These are phyloP conservation scores for Trichoderma sp. DNA, from an alignment of 2,329 filamentous ascomycete species.

Conservation along the genomic window DNA sequence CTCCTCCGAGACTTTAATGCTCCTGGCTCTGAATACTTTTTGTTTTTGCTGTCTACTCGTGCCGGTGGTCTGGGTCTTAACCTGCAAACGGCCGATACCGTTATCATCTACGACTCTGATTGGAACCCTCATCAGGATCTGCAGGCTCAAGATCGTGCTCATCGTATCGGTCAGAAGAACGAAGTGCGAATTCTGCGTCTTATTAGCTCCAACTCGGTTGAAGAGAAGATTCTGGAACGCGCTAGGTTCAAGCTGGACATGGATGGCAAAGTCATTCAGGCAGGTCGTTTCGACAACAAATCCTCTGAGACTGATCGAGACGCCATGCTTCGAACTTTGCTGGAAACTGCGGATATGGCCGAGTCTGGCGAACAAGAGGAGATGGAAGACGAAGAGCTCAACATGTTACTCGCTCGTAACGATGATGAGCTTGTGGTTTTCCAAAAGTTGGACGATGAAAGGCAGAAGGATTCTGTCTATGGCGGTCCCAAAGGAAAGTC, in stretches of 20 bases:
- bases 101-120: conserved; percentile 99
- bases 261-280: conserved; percentile 99
- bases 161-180: conserved; percentile 99
- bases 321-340: conserved; percentile 88
- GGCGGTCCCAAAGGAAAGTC: conserved; percentile 69
- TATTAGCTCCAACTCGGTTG: conserved; percentile 95
- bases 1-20: conserved; percentile 87
- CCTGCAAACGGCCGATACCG: conserved; percentile 94
- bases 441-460: conserved; percentile 79
- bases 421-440: conserved; percentile 79
- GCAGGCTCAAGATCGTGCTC: conserved; percentile 98
- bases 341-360: conserved; percentile 77
- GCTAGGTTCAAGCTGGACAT: conserved; percentile 98
- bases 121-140: conserved; percentile 99
- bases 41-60: conserved; percentile 97
- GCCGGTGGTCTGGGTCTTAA: conserved; percentile 98
- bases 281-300: conserved; percentile 99
- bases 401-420: conserved; percentile 86
- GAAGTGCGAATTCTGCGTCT: conserved; percentile 95
- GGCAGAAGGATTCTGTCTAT: conserved; percentile 66
- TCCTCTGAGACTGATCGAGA: conserved; percentile 98
- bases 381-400: conserved; percentile 98
- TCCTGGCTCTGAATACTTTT: conserved; percentile 89
- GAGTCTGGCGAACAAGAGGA: conserved; percentile 80
- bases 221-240: conserved; percentile 97